Percentiles rank a stretch among this genome's conserved stretches.
Evolutionary conservation across 768 basidiomycete genomes (phyloP).

Genomic region (Lactarius deliciosus): DNA sequence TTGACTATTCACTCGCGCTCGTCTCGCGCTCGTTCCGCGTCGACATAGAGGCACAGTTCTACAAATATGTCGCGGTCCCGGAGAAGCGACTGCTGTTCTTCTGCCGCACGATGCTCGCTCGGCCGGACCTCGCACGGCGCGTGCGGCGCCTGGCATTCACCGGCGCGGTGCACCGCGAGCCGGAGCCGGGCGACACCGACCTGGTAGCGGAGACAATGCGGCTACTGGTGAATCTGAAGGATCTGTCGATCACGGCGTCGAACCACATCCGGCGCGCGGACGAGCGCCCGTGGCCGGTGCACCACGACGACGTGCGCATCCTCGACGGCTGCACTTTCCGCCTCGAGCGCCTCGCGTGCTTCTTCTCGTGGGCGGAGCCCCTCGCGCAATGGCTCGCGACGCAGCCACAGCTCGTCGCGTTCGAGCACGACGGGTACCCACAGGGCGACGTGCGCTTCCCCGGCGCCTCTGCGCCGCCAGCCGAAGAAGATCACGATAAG

Average conservation of each 20-base stretch:
- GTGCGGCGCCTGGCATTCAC: constrained; percentile 23
- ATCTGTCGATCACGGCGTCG: constrained; percentile 22
- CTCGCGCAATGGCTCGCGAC: constrained; percentile 16
- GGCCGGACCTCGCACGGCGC: constrained; percentile 26
- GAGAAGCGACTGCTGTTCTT: constrained; percentile 18
- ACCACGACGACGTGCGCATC: constrained; percentile 13
- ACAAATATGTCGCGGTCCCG: constrained; percentile 20
- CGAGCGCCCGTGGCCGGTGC: constrained; percentile 16
- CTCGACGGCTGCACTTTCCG: constrained; percentile 21
- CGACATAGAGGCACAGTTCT: constrained; percentile 19
- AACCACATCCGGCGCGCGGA: background rate
- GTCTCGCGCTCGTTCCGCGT: constrained; percentile 19
- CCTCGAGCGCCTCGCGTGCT: constrained; percentile 19
- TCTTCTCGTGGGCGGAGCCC: constrained; percentile 19
- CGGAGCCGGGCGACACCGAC: constrained; percentile 14
- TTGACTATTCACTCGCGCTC: constrained; percentile 14
- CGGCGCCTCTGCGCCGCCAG: background rate
- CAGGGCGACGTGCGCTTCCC: background rate
- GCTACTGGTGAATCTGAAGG: constrained; percentile 21
- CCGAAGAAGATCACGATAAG: too few species aligned
- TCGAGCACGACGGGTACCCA: constrained; percentile 21
- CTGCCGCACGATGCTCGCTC: constrained; percentile 24
- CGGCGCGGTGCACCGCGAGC: constrained; percentile 18
- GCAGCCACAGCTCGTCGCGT: constrained; percentile 21
- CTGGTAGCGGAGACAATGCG: constrained; percentile 16